These are phyloP conservation scores for Xylariaceae sp. DNA, from an alignment of 2,329 filamentous ascomycete genomes.

Conservation along the genomic window DNA sequence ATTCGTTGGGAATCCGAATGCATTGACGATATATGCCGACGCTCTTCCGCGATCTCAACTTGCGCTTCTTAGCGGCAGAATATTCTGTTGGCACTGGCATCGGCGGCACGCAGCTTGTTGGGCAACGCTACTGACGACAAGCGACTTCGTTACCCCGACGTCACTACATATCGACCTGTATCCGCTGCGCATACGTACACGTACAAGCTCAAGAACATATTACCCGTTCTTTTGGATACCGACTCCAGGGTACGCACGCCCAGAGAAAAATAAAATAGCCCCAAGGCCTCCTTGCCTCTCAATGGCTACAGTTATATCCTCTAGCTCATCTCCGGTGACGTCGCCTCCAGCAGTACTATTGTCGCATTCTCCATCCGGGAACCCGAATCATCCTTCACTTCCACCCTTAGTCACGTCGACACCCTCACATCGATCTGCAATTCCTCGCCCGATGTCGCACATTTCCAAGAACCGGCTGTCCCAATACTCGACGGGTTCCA, in stretches of 20 bases:
- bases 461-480: slow-evolving; percentile 78
- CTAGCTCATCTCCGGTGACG: slow-evolving; percentile 50
- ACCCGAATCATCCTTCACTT: slow-evolving; percentile 51
- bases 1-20: slow-evolving; percentile 1
- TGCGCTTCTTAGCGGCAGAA: slow-evolving; percentile 6
- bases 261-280: slow-evolving; percentile 16
- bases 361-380: slow-evolving; percentile 37
- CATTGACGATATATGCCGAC: slow-evolving; percentile 13
- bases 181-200: slow-evolving; percentile 12
- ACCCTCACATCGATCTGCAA: slow-evolving; percentile 54
- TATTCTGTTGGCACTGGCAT: slow-evolving; percentile 12
- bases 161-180: slow-evolving; percentile 10
- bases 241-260: slow-evolving; percentile 31
- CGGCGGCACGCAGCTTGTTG: slow-evolving; percentile 32
- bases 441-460: slow-evolving; percentile 67
- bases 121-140: slow-evolving; percentile 32
- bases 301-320: slow-evolving; percentile 55
- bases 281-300: slow-evolving; percentile 35
- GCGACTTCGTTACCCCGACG: slow-evolving; percentile 16
- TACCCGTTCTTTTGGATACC: slow-evolving; percentile 17
- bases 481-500: slow-evolving; percentile 72
- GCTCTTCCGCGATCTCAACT: neutral
- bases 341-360: slow-evolving; percentile 48
- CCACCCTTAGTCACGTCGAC: slow-evolving; percentile 57
- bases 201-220: slow-evolving; percentile 8